These are phyloP conservation scores for Colletotrichum higginsianum DNA, from an alignment of 2,329 filamentous ascomycete species.

Conservation along the genomic window DNA sequence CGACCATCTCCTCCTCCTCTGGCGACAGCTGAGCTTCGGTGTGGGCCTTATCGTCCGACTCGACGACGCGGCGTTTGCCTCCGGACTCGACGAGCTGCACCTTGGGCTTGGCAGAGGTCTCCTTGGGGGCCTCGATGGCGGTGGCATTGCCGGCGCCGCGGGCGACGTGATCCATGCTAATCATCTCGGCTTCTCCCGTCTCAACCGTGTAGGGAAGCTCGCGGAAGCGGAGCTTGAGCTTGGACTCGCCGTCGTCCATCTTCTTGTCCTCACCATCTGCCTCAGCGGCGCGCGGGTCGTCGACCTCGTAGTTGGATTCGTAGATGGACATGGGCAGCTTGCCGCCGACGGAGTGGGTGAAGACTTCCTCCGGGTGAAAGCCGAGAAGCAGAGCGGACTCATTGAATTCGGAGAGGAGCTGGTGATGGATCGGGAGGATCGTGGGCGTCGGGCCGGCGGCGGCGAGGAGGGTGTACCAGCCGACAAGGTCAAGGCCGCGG, in stretches of 20 bases:
- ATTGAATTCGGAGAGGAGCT: conserved; percentile 82
- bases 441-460: conserved; percentile 77
- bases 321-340: conserved; percentile 93
- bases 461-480: conserved; percentile 89
- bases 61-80: conserved; percentile 60
- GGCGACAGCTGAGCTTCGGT: conserved; percentile 60
- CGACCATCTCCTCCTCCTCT: conserved; percentile 74
- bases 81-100: conserved; percentile 62
- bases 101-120: conserved; percentile 54
- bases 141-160: conserved; percentile 87
- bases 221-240: conserved; percentile 79
- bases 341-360: conserved; percentile 74
- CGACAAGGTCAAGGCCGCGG: conserved; percentile 87
- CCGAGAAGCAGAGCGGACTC: conserved; percentile 90
- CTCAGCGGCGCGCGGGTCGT: conserved; percentile 61
- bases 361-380: conserved; percentile 80
- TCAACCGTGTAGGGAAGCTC: conserved; percentile 91
- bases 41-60: conserved; percentile 47
- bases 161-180: conserved; percentile 93
- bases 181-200: conserved; percentile 97
- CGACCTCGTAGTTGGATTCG: conserved; percentile 85
- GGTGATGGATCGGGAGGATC: conserved; percentile 82
- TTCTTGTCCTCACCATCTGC: conserved; percentile 76
- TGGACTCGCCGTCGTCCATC: conserved; percentile 76
- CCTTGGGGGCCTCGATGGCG: conserved; percentile 61